Evolutionary conservation across 148 eudicot species (phyloP), one percentile per base, ranked within the genome.

Genomic region (Camellia granthamiana): DNA sequence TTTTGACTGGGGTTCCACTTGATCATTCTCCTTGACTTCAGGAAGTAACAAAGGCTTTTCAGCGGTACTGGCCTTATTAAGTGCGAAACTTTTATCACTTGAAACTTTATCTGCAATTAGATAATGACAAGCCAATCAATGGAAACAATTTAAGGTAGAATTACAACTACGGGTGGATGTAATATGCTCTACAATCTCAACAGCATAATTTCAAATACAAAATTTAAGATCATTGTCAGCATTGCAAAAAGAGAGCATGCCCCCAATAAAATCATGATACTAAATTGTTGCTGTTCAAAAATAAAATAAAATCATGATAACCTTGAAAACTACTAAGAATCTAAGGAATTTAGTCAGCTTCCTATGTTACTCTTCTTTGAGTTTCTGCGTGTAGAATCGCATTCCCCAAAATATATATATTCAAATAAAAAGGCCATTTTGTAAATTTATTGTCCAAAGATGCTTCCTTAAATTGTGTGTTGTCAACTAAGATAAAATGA

Each of bases 21-120:
- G 87, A 78, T 51, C 78, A 68, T 83, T 81, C 60, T 74, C 81
- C 84, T 87, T 23, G 30, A 23, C 64, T 81, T 78, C 78, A 80
- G 88, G 80, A 67, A 58, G 65, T 78, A 61, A 82, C 46, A n/a
- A 46, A 75, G 74, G 67, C 74, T 76, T 81, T 65, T 81, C 69
- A 30, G 80, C 56, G 15, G 69, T 72, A 64, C 75, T 80, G 49
- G 79, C 75, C 63, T 73, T 69, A 63, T 66, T 61, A 18, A n/a
- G 41, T 42, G 78, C 68, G 13, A 76, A 75, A 77, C 41, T 18
- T 75, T 38, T 44, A 30, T 30, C 69, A 51, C 68, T 63, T 58
- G 82, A 69, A 65, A 70, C 30, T 43, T 42, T 75, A 60, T 74
- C 83, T 88, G 69, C 73, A 76, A 76, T 70, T 74, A 54, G 18